phyloP scores from a whole-genome alignment of 2,329 filamentous ascomycete species.

The Ilyonectria mors-panacis region DNA sequence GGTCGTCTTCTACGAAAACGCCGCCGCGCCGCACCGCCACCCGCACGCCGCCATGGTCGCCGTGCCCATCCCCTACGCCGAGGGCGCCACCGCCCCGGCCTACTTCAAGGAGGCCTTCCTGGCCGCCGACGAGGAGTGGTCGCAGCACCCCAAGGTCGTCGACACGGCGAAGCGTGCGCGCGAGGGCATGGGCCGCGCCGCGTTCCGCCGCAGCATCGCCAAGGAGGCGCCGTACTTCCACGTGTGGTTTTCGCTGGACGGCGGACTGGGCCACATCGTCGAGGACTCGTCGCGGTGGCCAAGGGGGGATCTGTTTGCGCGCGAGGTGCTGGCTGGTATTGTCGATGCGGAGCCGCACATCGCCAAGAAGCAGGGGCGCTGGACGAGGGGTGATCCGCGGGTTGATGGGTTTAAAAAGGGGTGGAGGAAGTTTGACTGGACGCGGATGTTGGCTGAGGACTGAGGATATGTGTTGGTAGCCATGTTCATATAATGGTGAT shows the following conservation, averaged over 20 bases:
- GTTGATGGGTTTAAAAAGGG: conserved; percentile 84
- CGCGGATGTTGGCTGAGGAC: conserved; percentile 67
- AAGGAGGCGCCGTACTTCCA: conserved; percentile 99
- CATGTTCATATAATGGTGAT: too few relatives aligned
- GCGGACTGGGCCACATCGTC: conserved; percentile 91
- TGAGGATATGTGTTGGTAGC: neutral
- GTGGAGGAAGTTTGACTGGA: conserved; percentile 96
- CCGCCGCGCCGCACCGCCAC: conserved; percentile 82
- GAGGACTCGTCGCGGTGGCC: conserved; percentile 92
- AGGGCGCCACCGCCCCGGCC: conserved; percentile 92
- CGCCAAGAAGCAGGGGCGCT: conserved; percentile 91
- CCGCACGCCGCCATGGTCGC: conserved; percentile 89
- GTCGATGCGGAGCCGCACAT: conserved; percentile 85
- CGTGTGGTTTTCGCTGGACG: conserved; percentile 94
- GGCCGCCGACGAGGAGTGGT: conserved; percentile 91
- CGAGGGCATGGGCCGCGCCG: conserved; percentile 79
- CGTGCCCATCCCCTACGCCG: conserved; percentile 88
- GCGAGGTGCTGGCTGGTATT: conserved; percentile 94
- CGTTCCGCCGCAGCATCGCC: conserved; percentile 86
- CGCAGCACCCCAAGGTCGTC: conserved; percentile 94
- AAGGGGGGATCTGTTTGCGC: conserved; percentile 89
- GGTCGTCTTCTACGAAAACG: conserved; percentile 98
- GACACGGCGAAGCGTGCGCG: conserved; percentile 80
- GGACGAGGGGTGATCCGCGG: conserved; percentile 79
- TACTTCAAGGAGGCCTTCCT: conserved; percentile 98